Evolutionary conservation across 208 protist species (phyloP).

Genomic region (Acanthamoeba sp.): DNA sequence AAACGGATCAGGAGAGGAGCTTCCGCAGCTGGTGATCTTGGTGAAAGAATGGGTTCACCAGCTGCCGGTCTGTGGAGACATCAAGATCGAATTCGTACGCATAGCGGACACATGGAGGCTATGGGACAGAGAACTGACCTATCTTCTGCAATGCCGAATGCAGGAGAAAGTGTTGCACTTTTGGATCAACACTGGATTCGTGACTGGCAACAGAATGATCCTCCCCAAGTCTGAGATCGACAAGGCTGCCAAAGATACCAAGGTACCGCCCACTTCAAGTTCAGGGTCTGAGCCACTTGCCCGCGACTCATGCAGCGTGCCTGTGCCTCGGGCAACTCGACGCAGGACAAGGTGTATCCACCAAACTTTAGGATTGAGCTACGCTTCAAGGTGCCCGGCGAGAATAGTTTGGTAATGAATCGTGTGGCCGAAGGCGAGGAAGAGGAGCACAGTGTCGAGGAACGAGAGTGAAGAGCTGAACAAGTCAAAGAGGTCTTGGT

Average conservation of each 20-base stretch:
- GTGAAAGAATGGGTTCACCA: background rate
- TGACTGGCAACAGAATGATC: background rate
- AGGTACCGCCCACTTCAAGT: too few species aligned
- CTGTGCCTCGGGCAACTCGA: too few species aligned
- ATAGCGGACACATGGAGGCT: too few species aligned
- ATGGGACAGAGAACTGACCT: too few species aligned
- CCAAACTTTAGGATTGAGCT: background rate
- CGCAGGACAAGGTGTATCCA: background rate
- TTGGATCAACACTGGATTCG: constrained; percentile 45
- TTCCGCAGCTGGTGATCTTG: background rate
- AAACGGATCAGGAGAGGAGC: background rate
- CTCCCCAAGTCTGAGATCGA: constrained; percentile 3
- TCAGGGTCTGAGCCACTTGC: too few species aligned
- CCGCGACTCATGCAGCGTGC: too few species aligned
- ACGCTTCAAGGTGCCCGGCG: background rate
- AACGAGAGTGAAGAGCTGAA: too few species aligned
- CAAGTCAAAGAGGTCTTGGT: too few species aligned
- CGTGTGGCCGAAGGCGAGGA: too few species aligned
- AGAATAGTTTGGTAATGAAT: background rate
- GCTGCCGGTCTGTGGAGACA: constrained; percentile 4
- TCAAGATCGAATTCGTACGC: constrained; percentile 54
- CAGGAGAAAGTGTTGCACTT: constrained; percentile 56
- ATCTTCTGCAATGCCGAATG: background rate
- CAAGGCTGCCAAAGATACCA: constrained; percentile 46
- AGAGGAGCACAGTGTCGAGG: too few species aligned